Evolutionary conservation across 1,284 basidiomycete genomes (phyloP).

Genomic region (Naganishia albida): DNA sequence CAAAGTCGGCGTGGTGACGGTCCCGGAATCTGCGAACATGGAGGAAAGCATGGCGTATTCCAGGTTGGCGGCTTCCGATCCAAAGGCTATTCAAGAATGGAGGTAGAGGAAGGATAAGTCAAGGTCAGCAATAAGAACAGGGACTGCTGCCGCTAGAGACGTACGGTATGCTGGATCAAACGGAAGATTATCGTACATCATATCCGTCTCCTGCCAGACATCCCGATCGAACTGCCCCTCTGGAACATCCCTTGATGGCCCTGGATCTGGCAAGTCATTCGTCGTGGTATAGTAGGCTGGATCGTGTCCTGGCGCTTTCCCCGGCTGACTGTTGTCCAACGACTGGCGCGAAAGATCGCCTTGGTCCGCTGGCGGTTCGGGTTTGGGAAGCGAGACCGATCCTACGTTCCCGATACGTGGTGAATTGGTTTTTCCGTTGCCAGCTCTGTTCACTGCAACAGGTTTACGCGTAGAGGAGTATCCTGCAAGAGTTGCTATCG

Average conservation of each 20-base stretch:
- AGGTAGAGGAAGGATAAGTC: not conserved
- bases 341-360: not conserved
- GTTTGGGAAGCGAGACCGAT: not conserved
- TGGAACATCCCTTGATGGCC: not conserved
- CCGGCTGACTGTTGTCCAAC: not conserved
- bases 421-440: slow-evolving; percentile 29
- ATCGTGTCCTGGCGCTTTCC: not conserved
- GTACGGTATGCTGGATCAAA: slow-evolving; percentile 63
- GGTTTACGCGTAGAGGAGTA: slow-evolving; percentile 22
- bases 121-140: no score
- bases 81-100: slow-evolving; percentile 58
- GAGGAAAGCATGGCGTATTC: slow-evolving; percentile 89
- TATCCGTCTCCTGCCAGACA: slow-evolving; percentile 58
- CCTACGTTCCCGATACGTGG: slow-evolving; percentile 35
- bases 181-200: slow-evolving; percentile 62
- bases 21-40: slow-evolving; percentile 69
- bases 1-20: slow-evolving; percentile 43
- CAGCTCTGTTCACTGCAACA: slow-evolving; percentile 24
- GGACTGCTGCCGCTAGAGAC: not conserved
- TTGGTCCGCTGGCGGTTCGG: not conserved
- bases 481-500: slow-evolving; percentile 19
- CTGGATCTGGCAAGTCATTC: not conserved
- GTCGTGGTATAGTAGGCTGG: not conserved
- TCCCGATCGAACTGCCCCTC: slow-evolving; percentile 36
- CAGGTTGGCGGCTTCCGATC: slow-evolving; percentile 81